Evolutionary conservation across 1,284 basidiomycete species (phyloP).

Genomic region (Laetiporus sulphureus): DNA sequence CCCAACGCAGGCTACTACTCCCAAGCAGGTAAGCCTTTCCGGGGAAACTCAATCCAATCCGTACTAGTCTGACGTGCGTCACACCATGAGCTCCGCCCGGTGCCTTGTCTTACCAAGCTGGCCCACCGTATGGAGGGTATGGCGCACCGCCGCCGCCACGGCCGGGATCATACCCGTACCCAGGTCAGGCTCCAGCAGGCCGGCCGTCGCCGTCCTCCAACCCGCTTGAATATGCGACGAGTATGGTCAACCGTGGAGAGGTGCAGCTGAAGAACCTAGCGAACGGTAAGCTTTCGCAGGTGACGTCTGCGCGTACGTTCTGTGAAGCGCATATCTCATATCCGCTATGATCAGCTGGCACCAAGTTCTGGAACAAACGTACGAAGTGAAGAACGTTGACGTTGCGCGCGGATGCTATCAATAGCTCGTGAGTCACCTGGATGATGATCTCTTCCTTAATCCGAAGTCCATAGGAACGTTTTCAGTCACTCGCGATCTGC

Average conservation of each 20-base stretch:
- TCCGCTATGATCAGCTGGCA: constrained; percentile 6
- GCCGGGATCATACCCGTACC: constrained; percentile 3
- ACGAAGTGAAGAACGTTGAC: constrained; percentile 5
- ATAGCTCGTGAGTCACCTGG: no score
- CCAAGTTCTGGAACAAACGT: constrained; percentile 15
- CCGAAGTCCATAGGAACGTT: no score
- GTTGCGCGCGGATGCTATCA: not conserved
- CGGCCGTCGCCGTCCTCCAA: constrained; percentile 7
- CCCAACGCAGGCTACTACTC: not conserved
- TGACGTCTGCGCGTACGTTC: constrained; percentile 5
- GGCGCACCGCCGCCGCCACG: constrained; percentile 10
- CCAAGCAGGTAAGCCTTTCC: not conserved
- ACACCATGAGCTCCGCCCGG: no score
- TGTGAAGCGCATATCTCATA: not conserved
- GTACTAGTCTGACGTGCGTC: not conserved
- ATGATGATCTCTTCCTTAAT: no score
- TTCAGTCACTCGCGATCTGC: no score
- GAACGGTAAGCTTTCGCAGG: no score
- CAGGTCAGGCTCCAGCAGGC: not conserved
- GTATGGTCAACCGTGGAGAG: constrained; percentile 14
- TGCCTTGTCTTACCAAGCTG: no score
- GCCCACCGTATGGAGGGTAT: no score
- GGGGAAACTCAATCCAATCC: no score
- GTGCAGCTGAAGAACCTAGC: constrained; percentile 18
- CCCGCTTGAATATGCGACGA: constrained; percentile 16